Evolutionary conservation across 1,284 basidiomycete genomes (phyloP), one percentile per base, ranked within the genome.

Genomic region (Apiotrichum porosum): DNA sequence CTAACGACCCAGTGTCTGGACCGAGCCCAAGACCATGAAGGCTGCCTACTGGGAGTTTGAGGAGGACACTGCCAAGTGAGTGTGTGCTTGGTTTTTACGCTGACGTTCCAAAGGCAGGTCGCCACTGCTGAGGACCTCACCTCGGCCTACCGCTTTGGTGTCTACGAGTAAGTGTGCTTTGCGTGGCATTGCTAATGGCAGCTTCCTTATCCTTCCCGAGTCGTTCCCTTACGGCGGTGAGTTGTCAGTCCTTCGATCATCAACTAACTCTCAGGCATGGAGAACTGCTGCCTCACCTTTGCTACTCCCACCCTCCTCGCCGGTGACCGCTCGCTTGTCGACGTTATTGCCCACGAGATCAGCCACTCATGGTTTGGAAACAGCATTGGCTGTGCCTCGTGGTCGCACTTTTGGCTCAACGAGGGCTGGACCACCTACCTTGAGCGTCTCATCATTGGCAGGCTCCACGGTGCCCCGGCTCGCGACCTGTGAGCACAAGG

Each of bases 391-490:
- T 63, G 60, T 56, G 63, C 63, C 48, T 60, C 56, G 13, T 69
- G 66, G 60, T 79, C 79, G 5, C 85, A 88, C 68, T 93, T 93
- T 76, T 94, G 89, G 89, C 80, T 93, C 41, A 93, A 92, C 69
- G 89, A 92, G 67, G 77, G 90, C 30, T 95, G 88, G 85, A 95
- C 92, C 28, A 93, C 89, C 1, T 97, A 93, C 67, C 84, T 90
- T 41, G 94, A 98, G 71, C 83, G 92, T 19, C 76, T 95, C 9
- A 61, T 67, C 49, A 82, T 86, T 34, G 77, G 85, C 57, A 76
- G 79, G 42, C 75, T 94, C 1, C 83, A 93, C 65, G 81, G 84
- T 0, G 81, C 87, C 15, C 82, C 84, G 0, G 83, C 88, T 50
- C 84, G 94, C 30, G 88, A 83, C 13, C 91, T 73, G 69, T 72